Percentiles rank a stretch among this genome's conserved stretches.
Conservation (phyloP, 2,329 filamentous ascomycete genomes). For the Cadophora malorum region DNA sequence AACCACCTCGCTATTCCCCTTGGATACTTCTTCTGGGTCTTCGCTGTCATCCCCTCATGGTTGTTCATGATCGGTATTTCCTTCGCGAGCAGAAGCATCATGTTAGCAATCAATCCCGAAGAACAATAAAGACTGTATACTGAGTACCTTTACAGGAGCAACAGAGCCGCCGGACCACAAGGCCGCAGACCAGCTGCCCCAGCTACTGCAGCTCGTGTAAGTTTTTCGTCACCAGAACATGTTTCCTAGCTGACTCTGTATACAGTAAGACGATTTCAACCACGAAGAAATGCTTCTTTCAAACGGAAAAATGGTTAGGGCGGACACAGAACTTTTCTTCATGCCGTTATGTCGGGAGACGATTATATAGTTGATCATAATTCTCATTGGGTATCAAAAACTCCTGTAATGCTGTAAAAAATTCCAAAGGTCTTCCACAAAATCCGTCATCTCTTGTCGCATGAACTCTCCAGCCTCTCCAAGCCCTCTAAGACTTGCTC, state of each 20-base stretch:
- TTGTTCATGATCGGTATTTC: slow-evolving; percentile 78
- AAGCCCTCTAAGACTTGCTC: slow-evolving; percentile 74
- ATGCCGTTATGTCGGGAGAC: slow-evolving; percentile 20
- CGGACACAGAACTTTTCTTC: slow-evolving; percentile 19
- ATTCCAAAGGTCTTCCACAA: neutral
- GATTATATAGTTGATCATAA: slow-evolving; percentile 39
- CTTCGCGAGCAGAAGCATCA: slow-evolving; percentile 74
- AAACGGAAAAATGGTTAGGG: slow-evolving; percentile 15
- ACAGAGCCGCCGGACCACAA: slow-evolving; percentile 28
- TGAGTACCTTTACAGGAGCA: slow-evolving; percentile 40
- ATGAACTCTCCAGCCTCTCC: slow-evolving; percentile 58
- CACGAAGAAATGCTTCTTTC: slow-evolving; percentile 16
- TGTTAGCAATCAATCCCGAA: slow-evolving; percentile 61
- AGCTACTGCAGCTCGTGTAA: slow-evolving; percentile 35
- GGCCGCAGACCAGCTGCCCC: slow-evolving; percentile 34
- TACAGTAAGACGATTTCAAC: slow-evolving; percentile 20
- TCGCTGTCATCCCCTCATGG: slow-evolving; percentile 75
- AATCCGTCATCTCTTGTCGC: slow-evolving; percentile 31
- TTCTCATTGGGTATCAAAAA: slow-evolving; percentile 42
- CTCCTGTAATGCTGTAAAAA: slow-evolving; percentile 23
- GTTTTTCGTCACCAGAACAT: slow-evolving; percentile 37
- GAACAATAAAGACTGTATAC: slow-evolving; percentile 29
- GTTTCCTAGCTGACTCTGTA: slow-evolving; percentile 32
- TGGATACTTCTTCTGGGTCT: slow-evolving; percentile 71
- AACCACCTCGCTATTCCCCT: slow-evolving; percentile 67